These are phyloP conservation scores for Fusarium sp. DNA, from an alignment of 2,329 filamentous ascomycete species.

Conservation along the genomic window DNA sequence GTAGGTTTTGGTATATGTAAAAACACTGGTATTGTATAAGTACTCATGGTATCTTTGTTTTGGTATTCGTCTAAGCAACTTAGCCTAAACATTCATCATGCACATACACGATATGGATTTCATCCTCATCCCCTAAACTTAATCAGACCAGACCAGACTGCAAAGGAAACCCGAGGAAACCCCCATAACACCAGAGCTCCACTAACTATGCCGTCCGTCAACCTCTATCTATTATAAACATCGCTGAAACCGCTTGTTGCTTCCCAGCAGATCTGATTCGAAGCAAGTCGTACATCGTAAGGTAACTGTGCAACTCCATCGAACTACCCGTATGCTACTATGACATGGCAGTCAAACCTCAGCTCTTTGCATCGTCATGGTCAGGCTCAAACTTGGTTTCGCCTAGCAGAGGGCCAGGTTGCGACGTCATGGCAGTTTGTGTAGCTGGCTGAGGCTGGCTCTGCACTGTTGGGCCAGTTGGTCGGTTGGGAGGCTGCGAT, in stretches of 20 bases:
- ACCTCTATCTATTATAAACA: constrained; percentile 31
- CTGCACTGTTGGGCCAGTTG: constrained; percentile 66
- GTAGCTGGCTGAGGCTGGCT: constrained; percentile 66
- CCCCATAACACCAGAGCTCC: constrained; percentile 37
- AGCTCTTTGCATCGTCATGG: constrained; percentile 58
- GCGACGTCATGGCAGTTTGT: constrained; percentile 68
- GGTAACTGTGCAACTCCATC: constrained; percentile 1
- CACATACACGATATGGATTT: background rate
- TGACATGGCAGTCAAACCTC: background rate
- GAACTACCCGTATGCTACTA: background rate
- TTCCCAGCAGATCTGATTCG: background rate
- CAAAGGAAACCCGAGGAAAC: constrained; percentile 22
- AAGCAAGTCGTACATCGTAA: constrained; percentile 32
- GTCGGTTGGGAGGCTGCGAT: constrained; percentile 52
- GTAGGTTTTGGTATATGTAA: background rate
- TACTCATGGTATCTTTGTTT: constrained; percentile 3
- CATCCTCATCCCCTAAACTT: background rate
- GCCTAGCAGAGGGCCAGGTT: constrained; percentile 68
- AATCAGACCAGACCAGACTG: background rate
- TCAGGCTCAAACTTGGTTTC: constrained; percentile 79
- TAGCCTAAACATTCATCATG: constrained; percentile 13
- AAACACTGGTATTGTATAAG: background rate
- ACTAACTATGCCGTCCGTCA: constrained; percentile 25
- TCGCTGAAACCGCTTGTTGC: constrained; percentile 18
- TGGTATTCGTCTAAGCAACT: constrained; percentile 17